Base-by-base conservation (phyloP, 495 filamentous ascomycete species). In the Clavariopsis aquatica region DNA sequence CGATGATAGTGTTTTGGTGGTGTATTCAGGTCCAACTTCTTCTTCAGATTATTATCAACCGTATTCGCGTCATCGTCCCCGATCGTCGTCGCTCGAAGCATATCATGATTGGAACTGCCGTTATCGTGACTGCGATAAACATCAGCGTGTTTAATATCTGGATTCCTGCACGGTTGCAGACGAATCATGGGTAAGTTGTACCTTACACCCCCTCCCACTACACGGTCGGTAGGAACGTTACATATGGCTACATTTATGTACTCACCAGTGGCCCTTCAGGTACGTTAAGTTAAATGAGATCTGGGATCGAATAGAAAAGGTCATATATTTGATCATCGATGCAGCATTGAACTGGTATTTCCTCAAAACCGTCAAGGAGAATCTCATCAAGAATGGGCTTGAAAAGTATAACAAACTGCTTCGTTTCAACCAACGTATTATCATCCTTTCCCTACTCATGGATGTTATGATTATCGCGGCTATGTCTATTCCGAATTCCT, bases 381-480 rank as follows among this genome's bases (percentile, higher is more conserved):
- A 66, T 28, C 63, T 66, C 26, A 61, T 66, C 63, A 60, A 66
- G 49, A 66, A 66, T 41, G 63, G 63, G 6, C 57, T 66, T 1
- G 45, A 66, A 27, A 66, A 66, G 22, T 66, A 66, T 29, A 60
- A 66, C 57, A 66, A 66, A 43, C 63, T 66, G 20, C 56, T 66
- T 5, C 31, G 56, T 5, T 66, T 60, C 56, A 66, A 66, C 26
- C 63, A 66, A 29, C 63, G 63, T 26, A 66, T 66, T 22, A 66
- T 66, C 26, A 31, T 55, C 13, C 1, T 66, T 2, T 66, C 63
- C 0, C 28, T 66, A 1, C 63, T 66, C 29, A 66, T 66, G 63
- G 63, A 66, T 24, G 63, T 66, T n/a, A 66, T 66, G 63, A 66
- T 66, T 20, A 66, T 66, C 12, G 63, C 56, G 13, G 63, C 63